Base-by-base conservation (phyloP, 2,329 filamentous ascomycete species). In the Venturia oleaginea region DNA sequence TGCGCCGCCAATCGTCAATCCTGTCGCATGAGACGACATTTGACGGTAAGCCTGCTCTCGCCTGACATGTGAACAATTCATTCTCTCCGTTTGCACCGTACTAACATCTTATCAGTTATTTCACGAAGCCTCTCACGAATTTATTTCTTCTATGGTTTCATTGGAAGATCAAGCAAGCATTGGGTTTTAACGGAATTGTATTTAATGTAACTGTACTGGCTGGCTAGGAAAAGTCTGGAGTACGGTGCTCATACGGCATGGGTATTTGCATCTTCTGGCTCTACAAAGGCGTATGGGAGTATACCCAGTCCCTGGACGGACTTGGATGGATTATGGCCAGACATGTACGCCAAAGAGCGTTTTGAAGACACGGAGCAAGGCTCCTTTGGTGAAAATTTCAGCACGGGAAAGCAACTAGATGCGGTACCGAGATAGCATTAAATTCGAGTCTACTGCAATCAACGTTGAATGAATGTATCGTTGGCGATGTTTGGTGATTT, bases 1-100 rank as follows among this genome's bases (percentile, higher is more conserved):
- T 61, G 79, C 80, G 27, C 66, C 72, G 63, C 63, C 59, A 32
- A 24, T 27, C 17, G 24, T 48, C 24, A 62, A 46, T 17, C 32
- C 24, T 13, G 40, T 42, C 19, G 34, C 37, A 3, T 62, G 40
- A 62, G n/a, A 30, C 6, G 11, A 38, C 5, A 13, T 42, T 17
- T 46, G 59, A 61, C n/a, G 42, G 57, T 42, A 61, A 27, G 59
- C 51, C 7, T 57, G 1, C 22, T 30, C 30, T n/a, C 1, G 7
- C 27, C 10, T 34, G 2, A 7, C 19, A 22, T 34, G 17, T 32
- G 30, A 34, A 19, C 19, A 17, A n/a, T 17, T 15, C 30, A 4
- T 7, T 32, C 11, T 3, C 24, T 34, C 5, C 15, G 8, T 19
- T 34, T 0, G 30, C 11, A 34, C 15, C 2, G 13, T 22, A n/a